Evolutionary conservation across 495 filamentous ascomycete genomes (phyloP), one percentile per base, ranked within the genome.

Genomic region (Baudoinia panamericana): DNA sequence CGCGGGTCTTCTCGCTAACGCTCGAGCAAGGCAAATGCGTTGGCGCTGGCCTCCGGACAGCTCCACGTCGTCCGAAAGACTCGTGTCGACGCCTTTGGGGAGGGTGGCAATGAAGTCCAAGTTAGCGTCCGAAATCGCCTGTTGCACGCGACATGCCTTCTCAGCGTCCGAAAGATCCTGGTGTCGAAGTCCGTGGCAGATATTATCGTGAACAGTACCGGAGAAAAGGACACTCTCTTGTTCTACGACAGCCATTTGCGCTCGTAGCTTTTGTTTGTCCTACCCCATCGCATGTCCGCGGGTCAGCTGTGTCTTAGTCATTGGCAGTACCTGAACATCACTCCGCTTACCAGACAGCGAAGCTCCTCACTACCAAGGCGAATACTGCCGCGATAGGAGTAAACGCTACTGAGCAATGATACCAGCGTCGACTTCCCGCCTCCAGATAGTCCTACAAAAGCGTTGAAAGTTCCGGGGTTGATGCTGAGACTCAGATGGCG

Each of bases 161-260:
- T 88, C 87, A 35, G 77, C 78, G 13, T 39, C 26, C n/a, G 26
- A 22, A 15, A 44, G 19, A 18, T 39, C 33, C 19, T 25, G 19
- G n/a, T 37, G 33, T 19, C 37, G 12, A 9, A 55, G 18, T 27
- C 84, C 90, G 51, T 95, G 93, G 4, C 85, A 70, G 31, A 97
- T 95, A 46, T 97, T 97, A 43, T 95, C 87, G 0, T 84, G 84
- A 47, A 97, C 82, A 0, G 82, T 82, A 24, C 90, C 90, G 1
- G 88, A 93, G 63, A 97, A 93, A 6, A 97, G 70, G 4, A 94
- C 85, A 2, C 87, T 88, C 55, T 97, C 90, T 59, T 97, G 90
- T 5, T 84, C 71, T 4, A 97, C 88, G 51, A 93, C 74, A 43
- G 88, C 90, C 50, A 97, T 92, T 55, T 87, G 84, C 28, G 88